phyloP scores from a whole-genome alignment of 1,284 basidiomycete species.

The Megacollybia platyphylla region DNA sequence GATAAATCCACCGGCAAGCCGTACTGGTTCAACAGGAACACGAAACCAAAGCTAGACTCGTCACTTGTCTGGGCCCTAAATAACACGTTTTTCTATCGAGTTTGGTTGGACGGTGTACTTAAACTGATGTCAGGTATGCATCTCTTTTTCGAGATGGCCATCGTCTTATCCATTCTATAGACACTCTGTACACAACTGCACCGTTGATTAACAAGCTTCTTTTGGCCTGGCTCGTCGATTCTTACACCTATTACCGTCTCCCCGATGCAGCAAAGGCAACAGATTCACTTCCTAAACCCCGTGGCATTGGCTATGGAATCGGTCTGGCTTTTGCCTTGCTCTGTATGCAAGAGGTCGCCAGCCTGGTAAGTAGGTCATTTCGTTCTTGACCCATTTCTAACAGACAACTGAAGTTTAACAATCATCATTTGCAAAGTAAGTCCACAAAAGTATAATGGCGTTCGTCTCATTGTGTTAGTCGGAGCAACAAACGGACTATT shows the following conservation, averaged over 20 bases:
- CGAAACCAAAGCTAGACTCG: slow-evolving; percentile 29
- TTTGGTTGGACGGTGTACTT: slow-evolving; percentile 42
- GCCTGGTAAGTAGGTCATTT: slow-evolving; percentile 14
- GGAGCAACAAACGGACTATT: slow-evolving; percentile 15
- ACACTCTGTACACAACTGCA: slow-evolving; percentile 44
- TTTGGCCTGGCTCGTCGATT: slow-evolving; percentile 45
- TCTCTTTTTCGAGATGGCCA: background rate
- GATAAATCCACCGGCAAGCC: no score
- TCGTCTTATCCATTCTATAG: slow-evolving; percentile 14
- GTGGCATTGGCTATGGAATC: slow-evolving; percentile 48
- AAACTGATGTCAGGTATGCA: slow-evolving; percentile 38
- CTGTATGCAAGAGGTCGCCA: slow-evolving; percentile 43
- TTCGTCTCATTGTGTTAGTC: background rate
- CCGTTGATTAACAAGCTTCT: slow-evolving; percentile 53
- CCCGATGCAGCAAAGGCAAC: slow-evolving; percentile 21
- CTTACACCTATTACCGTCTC: slow-evolving; percentile 32
- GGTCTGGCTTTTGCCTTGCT: slow-evolving; percentile 47
- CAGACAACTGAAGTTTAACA: slow-evolving; percentile 14
- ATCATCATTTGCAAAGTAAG: slow-evolving; percentile 20
- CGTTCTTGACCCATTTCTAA: background rate
- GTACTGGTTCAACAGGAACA: background rate
- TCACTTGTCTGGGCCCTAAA: slow-evolving; percentile 50
- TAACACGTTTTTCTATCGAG: slow-evolving; percentile 37
- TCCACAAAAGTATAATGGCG: background rate
- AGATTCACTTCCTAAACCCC: slow-evolving; percentile 25